Percentiles rank a stretch among this genome's conserved stretches.
These are phyloP conservation scores for Plasmodium ovale DNA, from an alignment of 169 alveolate species.

Conservation along the genomic window DNA sequence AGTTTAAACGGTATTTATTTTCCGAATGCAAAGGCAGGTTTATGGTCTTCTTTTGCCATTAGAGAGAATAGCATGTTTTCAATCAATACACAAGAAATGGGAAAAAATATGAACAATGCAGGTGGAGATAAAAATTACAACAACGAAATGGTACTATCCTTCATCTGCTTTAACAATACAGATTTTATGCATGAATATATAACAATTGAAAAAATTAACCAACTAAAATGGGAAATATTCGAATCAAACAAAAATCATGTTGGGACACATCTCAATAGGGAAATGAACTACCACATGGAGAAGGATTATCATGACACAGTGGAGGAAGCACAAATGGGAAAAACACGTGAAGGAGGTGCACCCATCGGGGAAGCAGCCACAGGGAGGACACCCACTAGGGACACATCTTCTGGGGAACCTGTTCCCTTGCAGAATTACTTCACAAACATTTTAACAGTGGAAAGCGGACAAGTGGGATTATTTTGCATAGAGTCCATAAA, in stretches of 20 bases:
- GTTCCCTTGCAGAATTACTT: conserved; percentile 40
- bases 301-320: background rate
- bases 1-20: conserved; percentile 62
- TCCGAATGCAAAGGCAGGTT: conserved; percentile 56
- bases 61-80: conserved; percentile 17
- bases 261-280: background rate
- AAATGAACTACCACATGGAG: background rate
- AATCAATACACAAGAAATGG: conserved; percentile 4
- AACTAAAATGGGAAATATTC: conserved; percentile 74
- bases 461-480: conserved; percentile 81
- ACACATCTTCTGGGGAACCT: background rate
- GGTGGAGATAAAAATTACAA: conserved; percentile 20
- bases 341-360: no score
- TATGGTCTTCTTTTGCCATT: conserved; percentile 76
- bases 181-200: conserved; percentile 65
- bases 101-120: background rate
- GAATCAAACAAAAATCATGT: conserved; percentile 74
- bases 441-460: conserved; percentile 59
- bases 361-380: no score
- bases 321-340: background rate
- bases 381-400: no score
- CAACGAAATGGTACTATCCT: conserved; percentile 52
- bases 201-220: conserved; percentile 46
- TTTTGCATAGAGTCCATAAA: conserved; percentile 80
- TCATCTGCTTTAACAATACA: conserved; percentile 53